Evolutionary conservation across 1,284 basidiomycete species (phyloP), one percentile per base, ranked within the genome.

Genomic region (Leucoagaricus sp.): DNA sequence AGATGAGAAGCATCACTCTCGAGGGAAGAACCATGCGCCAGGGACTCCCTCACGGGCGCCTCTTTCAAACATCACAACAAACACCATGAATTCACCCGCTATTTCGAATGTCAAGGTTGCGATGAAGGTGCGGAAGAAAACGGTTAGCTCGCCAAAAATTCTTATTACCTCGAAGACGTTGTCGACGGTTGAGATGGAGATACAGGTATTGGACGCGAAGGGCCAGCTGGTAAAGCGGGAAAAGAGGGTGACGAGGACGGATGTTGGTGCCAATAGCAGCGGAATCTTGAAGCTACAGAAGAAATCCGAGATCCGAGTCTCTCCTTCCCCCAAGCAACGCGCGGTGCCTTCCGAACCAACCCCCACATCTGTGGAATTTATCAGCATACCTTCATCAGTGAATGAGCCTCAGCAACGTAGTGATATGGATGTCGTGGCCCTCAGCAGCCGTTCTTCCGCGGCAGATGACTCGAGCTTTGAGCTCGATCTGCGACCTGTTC

Each of bases 171-270:
- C 55, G 9, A 51, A 34, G 15, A 15, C 26, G 2, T 21, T 57
- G 13, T 57, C 55, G 12, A 72, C 80, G 19, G 75, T 89, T 10
- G 74, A 85, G 49, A 75, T 90, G 45, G 86, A 91, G 38, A 90
- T 91, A 46, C 72, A 84, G 34, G 71, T 87, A 40, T 58, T 89
- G 25, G 87, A 90, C 64, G 75, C 80, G 21, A 65, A 74, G 40
- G 89, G 87, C 9, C 75, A 71, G 52, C 79, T 73, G 36, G 59
- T 89, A 47, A 80, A 77, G 58, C 77, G 82, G 64, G 87, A 90
- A 61, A 66, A 74, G 55, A 72, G 84, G 49, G 68, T 80, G 9
- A 79, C 80, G 6, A 69, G 71, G 42, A 69, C 70, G 12, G 71
- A 71, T 50, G 55, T 73, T 0, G 66, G 65, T n/a, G 59, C 59